A percentile compares a stretch with the other conserved stretches of the same genome.
Conservation (phyloP, 805 yeast genomes). For the Torulaspora indica region DNA sequence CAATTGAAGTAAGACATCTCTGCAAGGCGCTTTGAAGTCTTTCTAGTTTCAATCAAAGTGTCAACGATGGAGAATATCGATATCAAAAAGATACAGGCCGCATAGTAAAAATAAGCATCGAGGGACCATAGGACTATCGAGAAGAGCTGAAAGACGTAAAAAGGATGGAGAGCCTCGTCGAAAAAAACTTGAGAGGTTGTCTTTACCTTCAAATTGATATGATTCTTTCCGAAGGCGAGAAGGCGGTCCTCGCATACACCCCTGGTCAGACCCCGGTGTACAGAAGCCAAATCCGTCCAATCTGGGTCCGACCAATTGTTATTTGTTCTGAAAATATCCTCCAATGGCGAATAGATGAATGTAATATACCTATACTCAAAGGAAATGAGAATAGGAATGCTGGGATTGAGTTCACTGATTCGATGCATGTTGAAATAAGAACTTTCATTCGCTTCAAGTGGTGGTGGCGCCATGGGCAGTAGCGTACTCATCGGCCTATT, state of each 20-base stretch:
- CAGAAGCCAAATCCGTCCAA: slow-evolving; percentile 60
- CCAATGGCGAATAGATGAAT: slow-evolving; percentile 78
- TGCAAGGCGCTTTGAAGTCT: slow-evolving; percentile 64
- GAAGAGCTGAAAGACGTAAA: slow-evolving; percentile 89
- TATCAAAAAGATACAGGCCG: slow-evolving; percentile 82
- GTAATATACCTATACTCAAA: slow-evolving; percentile 81
- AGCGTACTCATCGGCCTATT: slow-evolving; percentile 69
- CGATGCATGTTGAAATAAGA: slow-evolving; percentile 22
- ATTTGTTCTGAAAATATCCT: slow-evolving; percentile 79
- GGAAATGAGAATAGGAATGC: slow-evolving; percentile 61
- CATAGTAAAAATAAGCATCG: slow-evolving; percentile 91
- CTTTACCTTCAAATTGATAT: slow-evolving; percentile 72
- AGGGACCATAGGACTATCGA: slow-evolving; percentile 88
- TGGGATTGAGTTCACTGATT: slow-evolving; percentile 34
- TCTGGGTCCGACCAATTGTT: slow-evolving; percentile 78
- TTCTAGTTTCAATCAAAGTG: slow-evolving; percentile 79
- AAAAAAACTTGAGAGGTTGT: slow-evolving; percentile 57
- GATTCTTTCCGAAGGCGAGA: slow-evolving; percentile 71
- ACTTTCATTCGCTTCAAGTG: slow-evolving; percentile 23
- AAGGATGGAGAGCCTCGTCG: slow-evolving; percentile 92
- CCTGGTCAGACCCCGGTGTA: slow-evolving; percentile 63
- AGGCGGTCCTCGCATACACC: slow-evolving; percentile 63
- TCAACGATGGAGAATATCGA: slow-evolving; percentile 75
- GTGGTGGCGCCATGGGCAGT: slow-evolving; percentile 37
- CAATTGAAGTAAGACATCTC: slow-evolving; percentile 72